Percentiles rank a stretch among this genome's conserved stretches.
phyloP scores from a whole-genome alignment of 331 rosid species.

The Malus hybrid region DNA sequence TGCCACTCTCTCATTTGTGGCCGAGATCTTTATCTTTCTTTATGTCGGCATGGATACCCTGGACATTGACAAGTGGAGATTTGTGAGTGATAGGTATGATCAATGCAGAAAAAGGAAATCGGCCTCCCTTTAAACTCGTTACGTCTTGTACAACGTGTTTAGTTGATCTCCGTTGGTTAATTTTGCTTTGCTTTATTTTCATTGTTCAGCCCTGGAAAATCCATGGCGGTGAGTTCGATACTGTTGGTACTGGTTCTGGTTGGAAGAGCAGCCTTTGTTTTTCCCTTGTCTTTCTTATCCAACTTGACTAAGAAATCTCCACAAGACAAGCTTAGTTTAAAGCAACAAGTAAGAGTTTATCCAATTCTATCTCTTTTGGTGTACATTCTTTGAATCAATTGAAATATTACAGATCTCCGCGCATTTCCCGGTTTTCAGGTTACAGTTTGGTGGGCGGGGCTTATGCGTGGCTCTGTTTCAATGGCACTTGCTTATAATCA shows the following conservation, averaged over 20 bases:
- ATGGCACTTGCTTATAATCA: conserved; percentile 95
- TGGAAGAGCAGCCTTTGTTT: conserved; percentile 97
- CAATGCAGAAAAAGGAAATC: neutral
- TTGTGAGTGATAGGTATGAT: conserved; percentile 67
- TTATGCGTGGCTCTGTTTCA: conserved; percentile 98
- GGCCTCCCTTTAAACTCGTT: conserved; percentile 6
- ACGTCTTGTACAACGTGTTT: neutral
- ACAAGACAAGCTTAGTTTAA: conserved; percentile 48
- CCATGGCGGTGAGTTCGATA: conserved; percentile 78
- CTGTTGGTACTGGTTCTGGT: conserved; percentile 69
- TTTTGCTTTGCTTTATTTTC: neutral
- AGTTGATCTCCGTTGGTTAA: conserved; percentile 7
- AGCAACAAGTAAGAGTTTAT: conserved; percentile 68
- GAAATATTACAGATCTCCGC: neutral
- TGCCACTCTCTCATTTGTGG: conserved; percentile 81
- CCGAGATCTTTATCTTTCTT: conserved; percentile 89
- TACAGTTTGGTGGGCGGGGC: conserved; percentile 99
- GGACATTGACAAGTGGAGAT: conserved; percentile 94
- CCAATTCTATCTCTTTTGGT: neutral
- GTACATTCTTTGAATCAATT: neutral
- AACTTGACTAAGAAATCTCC: conserved; percentile 71
- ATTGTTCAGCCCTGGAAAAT: conserved; percentile 62
- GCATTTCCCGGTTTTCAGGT: conserved; percentile 36
- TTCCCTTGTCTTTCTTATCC: conserved; percentile 74
- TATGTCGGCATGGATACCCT: conserved; percentile 98